A percentile compares a stretch with the other conserved stretches of the same genome.
Conservation (phyloP, 2,329 filamentous ascomycete species). For the Aphanoascus verrucosus region DNA sequence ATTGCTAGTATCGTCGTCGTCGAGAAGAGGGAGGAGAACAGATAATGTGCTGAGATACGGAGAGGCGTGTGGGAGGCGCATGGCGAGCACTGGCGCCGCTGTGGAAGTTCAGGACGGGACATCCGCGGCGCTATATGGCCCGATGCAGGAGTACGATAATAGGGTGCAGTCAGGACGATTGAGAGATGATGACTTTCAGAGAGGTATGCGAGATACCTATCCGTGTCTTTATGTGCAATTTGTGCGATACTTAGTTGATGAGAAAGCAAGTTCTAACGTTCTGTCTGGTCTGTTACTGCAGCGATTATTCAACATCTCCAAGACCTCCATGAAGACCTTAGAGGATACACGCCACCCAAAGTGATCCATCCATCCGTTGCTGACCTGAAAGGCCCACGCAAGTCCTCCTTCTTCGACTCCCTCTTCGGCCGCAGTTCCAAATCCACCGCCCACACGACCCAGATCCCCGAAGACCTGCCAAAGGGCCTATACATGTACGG, state of each 20-base stretch:
- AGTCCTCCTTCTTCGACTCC: constrained; percentile 42
- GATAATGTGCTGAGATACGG: background rate
- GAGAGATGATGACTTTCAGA: constrained; percentile 80
- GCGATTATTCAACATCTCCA: constrained; percentile 84
- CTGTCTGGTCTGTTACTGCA: constrained; percentile 28
- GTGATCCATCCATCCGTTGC: constrained; percentile 70
- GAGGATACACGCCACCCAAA: constrained; percentile 58
- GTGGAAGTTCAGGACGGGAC: background rate
- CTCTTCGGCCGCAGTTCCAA: constrained; percentile 30
- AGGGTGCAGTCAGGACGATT: constrained; percentile 64
- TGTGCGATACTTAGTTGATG: background rate
- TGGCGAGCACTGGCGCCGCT: constrained; percentile 5
- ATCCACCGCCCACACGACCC: constrained; percentile 17
- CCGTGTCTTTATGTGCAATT: too few species aligned
- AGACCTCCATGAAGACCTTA: constrained; percentile 73
- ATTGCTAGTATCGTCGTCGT: background rate
- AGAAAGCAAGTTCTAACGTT: constrained; percentile 7
- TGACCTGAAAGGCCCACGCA: constrained; percentile 40
- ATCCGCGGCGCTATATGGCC: constrained; percentile 41
- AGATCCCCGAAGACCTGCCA: constrained; percentile 63
- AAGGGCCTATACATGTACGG: constrained; percentile 90
- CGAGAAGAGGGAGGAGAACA: background rate
- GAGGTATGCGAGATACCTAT: constrained; percentile 46
- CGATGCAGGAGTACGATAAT: constrained; percentile 77
- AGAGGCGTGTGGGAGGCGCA: background rate